Evolutionary conservation across 176 grass and related monocot genomes (phyloP).

Genomic region (Chloris gayana): DNA sequence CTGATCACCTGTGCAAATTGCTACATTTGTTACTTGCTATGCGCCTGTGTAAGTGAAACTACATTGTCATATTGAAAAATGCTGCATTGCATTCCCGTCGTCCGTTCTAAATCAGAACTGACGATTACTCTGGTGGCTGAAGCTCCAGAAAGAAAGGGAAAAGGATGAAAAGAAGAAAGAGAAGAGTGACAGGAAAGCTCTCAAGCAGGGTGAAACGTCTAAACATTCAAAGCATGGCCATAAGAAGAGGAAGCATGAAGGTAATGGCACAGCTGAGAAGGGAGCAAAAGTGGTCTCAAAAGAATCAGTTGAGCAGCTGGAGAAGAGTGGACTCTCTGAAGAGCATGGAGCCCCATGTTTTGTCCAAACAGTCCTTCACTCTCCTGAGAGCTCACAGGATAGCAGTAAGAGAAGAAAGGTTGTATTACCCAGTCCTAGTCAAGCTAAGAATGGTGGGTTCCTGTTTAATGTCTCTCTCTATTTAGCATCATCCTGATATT

Average conservation of each 20-base stretch:
- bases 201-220: slow-evolving; percentile 34
- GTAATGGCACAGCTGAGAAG: neutral
- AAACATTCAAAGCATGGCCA: slow-evolving; percentile 53
- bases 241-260: slow-evolving; percentile 65
- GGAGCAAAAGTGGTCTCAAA: neutral
- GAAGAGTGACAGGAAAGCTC: slow-evolving; percentile 58
- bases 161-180: slow-evolving; percentile 50
- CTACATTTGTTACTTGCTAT: slow-evolving; percentile 8
- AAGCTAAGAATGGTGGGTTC: slow-evolving; percentile 48
- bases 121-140: slow-evolving; percentile 85
- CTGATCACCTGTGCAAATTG: neutral
- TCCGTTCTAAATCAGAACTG: slow-evolving; percentile 84
- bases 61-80: slow-evolving; percentile 37
- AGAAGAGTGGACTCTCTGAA: slow-evolving; percentile 67
- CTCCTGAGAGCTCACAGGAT: slow-evolving; percentile 74
- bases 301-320: slow-evolving; percentile 53
- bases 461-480: neutral
- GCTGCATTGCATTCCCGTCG: slow-evolving; percentile 57
- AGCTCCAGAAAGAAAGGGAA: slow-evolving; percentile 70
- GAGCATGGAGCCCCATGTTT: slow-evolving; percentile 62
- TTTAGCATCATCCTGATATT: neutral
- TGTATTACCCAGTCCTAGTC: slow-evolving; percentile 44
- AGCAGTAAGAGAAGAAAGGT: slow-evolving; percentile 65
- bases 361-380: slow-evolving; percentile 18
- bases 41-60: slow-evolving; percentile 20